A percentile compares a stretch with the other conserved stretches of the same genome.
phyloP scores from a whole-genome alignment of 306 rosid genomes.

The Trichosanthes cucumerina region DNA sequence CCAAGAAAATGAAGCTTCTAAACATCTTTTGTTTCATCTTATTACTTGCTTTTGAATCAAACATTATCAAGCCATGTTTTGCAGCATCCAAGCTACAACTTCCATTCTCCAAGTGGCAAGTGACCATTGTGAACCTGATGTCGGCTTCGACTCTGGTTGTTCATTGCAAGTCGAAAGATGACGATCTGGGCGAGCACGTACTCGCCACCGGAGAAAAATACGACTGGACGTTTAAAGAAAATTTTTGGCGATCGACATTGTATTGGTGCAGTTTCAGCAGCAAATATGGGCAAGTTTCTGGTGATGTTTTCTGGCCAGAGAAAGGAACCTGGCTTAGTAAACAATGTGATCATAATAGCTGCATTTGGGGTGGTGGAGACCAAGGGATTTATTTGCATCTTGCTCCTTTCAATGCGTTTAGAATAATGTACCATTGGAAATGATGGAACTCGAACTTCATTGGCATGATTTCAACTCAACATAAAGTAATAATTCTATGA shows the following conservation, averaged over 20 bases:
- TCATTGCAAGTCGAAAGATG: not conserved
- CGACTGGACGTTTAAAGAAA: not conserved
- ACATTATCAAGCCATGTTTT: not conserved
- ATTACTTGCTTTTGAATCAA: not conserved
- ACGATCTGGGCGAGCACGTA: not conserved
- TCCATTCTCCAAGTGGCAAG: not conserved
- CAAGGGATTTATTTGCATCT: not conserved
- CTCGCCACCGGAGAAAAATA: not conserved
- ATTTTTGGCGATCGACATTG: not conserved
- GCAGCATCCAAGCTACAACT: not conserved
- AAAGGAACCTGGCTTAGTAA: not conserved
- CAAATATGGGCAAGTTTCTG: not conserved
- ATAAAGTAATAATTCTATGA: too few species aligned
- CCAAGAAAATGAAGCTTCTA: not conserved
- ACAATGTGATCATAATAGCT: not conserved
- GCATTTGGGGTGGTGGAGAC: not conserved
- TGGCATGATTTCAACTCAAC: not conserved
- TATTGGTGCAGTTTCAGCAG: constrained; percentile 3
- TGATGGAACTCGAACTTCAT: not conserved
- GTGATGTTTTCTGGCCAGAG: constrained; percentile 4
- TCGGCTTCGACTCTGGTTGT: not conserved
- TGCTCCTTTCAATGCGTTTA: not conserved
- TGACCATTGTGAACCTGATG: not conserved
- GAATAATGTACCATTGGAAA: not conserved
- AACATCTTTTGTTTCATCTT: not conserved